Evolutionary conservation across 768 basidiomycete species (phyloP).

Genomic region (Gyrodon lividus): DNA sequence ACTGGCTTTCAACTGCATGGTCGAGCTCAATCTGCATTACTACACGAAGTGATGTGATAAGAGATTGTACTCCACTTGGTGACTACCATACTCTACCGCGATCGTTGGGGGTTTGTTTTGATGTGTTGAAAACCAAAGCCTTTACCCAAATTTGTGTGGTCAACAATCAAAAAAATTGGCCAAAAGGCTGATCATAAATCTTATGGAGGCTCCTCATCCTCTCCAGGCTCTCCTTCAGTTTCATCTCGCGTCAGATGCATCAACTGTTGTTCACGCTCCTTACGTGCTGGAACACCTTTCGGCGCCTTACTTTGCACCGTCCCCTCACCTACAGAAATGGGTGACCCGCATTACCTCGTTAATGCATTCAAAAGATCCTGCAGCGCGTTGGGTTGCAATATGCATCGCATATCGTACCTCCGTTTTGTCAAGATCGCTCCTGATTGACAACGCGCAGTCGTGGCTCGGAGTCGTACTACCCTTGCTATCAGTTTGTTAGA

Average conservation of each 20-base stretch:
- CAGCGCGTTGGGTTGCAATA: slow-evolving; percentile 77
- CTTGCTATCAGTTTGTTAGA: slow-evolving; percentile 62
- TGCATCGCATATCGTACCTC: slow-evolving; percentile 71
- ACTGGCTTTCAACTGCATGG: slow-evolving; percentile 50
- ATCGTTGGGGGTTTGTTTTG: slow-evolving; percentile 33
- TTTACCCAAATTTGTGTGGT: neutral
- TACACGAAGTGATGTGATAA: slow-evolving; percentile 1
- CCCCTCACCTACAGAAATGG: slow-evolving; percentile 75
- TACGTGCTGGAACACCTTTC: slow-evolving; percentile 58
- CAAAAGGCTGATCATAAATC: neutral
- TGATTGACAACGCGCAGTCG: slow-evolving; percentile 69
- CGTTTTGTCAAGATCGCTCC: slow-evolving; percentile 50
- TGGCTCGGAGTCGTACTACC: slow-evolving; percentile 71
- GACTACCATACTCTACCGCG: too few relatives aligned
- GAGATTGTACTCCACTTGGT: neutral
- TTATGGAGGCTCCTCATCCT: slow-evolving; percentile 51
- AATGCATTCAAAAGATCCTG: slow-evolving; percentile 75
- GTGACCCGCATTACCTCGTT: slow-evolving; percentile 68
- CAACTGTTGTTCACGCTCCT: slow-evolving; percentile 57
- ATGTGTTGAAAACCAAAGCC: slow-evolving; percentile 30
- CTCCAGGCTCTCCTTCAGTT: slow-evolving; percentile 67
- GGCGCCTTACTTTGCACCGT: slow-evolving; percentile 52
- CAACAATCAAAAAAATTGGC: neutral
- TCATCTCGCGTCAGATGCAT: slow-evolving; percentile 68
- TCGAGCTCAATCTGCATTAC: slow-evolving; percentile 42